phyloP scores from a whole-genome alignment of 2,329 filamentous ascomycete genomes.

The Neonectria hederae region DNA sequence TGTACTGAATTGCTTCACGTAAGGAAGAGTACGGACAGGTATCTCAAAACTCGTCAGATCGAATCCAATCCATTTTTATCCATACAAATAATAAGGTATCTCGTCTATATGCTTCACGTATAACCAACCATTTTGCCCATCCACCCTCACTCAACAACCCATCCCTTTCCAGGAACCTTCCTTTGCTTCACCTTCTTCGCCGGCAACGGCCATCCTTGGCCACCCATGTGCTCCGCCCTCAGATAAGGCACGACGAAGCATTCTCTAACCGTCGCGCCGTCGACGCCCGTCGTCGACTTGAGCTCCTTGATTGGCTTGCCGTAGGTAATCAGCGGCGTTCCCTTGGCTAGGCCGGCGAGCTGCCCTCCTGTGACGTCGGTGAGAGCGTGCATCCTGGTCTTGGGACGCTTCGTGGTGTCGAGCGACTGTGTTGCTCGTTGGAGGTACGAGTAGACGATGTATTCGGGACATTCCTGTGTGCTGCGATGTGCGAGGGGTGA shows the following conservation, averaged over 20 bases:
- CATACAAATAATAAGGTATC: slow-evolving; percentile 35
- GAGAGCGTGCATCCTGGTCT: slow-evolving; percentile 88
- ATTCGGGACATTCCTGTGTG: slow-evolving; percentile 80
- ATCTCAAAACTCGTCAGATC: not conserved
- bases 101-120: slow-evolving; percentile 32
- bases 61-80: slow-evolving; percentile 2
- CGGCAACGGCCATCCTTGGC: slow-evolving; percentile 84
- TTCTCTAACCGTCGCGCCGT: slow-evolving; percentile 65
- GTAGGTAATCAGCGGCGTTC: slow-evolving; percentile 83
- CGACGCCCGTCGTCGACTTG: slow-evolving; percentile 52
- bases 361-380: slow-evolving; percentile 81
- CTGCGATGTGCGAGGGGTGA: slow-evolving; percentile 79
- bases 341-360: slow-evolving; percentile 80
- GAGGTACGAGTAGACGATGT: slow-evolving; percentile 87
- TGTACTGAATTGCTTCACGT: too few species aligned
- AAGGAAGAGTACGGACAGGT: too few species aligned
- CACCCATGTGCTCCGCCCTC: slow-evolving; percentile 71
- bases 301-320: slow-evolving; percentile 93
- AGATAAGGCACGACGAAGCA: slow-evolving; percentile 86
- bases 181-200: slow-evolving; percentile 85
- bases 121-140: not conserved
- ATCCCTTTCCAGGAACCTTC: slow-evolving; percentile 76
- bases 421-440: slow-evolving; percentile 70
- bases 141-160: slow-evolving; percentile 69
- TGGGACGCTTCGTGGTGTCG: slow-evolving; percentile 65